Evolutionary conservation across 179 eudicot species (phyloP), one percentile per base, ranked within the genome.

Genomic region (Carnegiea gigantea): DNA sequence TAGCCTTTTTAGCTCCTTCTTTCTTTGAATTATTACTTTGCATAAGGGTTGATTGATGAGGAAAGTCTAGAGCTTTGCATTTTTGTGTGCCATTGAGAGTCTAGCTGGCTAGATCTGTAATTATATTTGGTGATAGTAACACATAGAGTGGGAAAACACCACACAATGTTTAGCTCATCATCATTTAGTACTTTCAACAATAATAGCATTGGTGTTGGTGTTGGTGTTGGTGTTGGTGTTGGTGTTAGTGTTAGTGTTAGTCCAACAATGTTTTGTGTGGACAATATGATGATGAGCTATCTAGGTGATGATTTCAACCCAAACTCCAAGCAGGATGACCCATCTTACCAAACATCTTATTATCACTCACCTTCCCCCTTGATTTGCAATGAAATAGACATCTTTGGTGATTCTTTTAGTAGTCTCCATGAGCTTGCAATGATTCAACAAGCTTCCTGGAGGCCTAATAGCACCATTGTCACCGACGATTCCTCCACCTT

Each of bases 101-200:
- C 21, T 57, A 40, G 44, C 62, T 57, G 2, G 21, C 6, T 38
- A 68, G 78, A 68, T 30, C 38, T 67, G 12, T 28, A 67, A 6
- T 38, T 15, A 70, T 70, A 33, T 24, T 33, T 30, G 74, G 74
- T 82, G 81, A 83, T 70, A 71, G 73, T 82, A 85, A 83, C 84
- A 38, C 78, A 44, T 78, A 75, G 38, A 49, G 72, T 77, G 77
- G 81, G 46, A 54, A 51, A 23, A 65, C 12, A 20, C 60, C 60
- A 75, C 59, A 65, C 17, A 78, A 67, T 85, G 87, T 85, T 82
- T n/a, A 82, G 40, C 85, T 60, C 87, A 7, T 67, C 87, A 7
- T 67, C 84, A 70, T 70, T 36, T 18, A 36, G 46, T 49, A 65
- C 67, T 57, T 75, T 76, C 51, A 81, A 10, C 79, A 78, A 44